Conservation (phyloP, 192 early-diverging fungal species). For the Backusella circina region DNA sequence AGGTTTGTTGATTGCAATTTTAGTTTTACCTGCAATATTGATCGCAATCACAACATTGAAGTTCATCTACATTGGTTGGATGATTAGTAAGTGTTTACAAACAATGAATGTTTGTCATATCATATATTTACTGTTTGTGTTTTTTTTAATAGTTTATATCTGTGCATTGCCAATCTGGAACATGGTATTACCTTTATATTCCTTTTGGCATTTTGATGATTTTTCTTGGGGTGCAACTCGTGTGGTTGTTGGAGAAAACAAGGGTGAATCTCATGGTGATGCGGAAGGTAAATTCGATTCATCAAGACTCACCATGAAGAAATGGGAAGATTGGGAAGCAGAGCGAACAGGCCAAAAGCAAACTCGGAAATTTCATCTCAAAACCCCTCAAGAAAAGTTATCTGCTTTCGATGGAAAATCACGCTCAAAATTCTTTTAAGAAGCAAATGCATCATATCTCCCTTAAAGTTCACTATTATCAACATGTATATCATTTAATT, state of each 20-base stretch:
- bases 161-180: conserved; percentile 92
- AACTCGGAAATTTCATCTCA: background rate
- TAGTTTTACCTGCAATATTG: conserved; percentile 85
- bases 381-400: conserved; percentile 3
- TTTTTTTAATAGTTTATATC: conserved; percentile 65
- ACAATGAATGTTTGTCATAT: background rate
- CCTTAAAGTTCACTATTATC: background rate
- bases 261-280: conserved; percentile 65
- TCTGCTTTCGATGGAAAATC: conserved; percentile 12
- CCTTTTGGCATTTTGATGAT: conserved; percentile 95
- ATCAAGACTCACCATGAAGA: conserved; percentile 46
- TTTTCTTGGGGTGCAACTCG: conserved; percentile 85
- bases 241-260: conserved; percentile 67
- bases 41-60: conserved; percentile 84
- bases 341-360: conserved; percentile 36
- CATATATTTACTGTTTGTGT: background rate
- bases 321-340: conserved; percentile 56
- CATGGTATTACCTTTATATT: conserved; percentile 85
- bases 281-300: conserved; percentile 75
- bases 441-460: background rate
- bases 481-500: background rate
- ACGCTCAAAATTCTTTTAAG: background rate
- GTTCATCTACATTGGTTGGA: conserved; percentile 84
- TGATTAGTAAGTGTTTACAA: conserved; percentile 53
- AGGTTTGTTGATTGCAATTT: conserved; percentile 67